Evolutionary conservation across 768 basidiomycete species (phyloP).

Genomic region (Pleurotus pulmonarius): DNA sequence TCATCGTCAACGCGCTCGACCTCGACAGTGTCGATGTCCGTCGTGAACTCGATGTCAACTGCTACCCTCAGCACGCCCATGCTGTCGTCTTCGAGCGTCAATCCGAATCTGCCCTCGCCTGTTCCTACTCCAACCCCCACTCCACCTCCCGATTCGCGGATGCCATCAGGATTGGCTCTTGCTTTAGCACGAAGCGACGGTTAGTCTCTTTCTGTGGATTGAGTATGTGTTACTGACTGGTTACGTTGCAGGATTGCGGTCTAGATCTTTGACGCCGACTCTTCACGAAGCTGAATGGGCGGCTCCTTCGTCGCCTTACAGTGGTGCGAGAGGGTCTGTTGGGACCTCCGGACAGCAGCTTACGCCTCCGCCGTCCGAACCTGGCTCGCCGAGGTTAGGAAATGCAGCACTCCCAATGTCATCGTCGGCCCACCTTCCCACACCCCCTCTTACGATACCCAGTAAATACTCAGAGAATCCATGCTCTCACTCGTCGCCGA

Average conservation of each 20-base stretch:
- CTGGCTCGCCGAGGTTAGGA: neutral
- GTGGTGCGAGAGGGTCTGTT: too few relatives aligned
- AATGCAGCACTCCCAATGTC: neutral
- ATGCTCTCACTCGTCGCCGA: neutral
- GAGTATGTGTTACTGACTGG: neutral
- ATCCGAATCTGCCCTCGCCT: neutral
- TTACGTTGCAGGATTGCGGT: neutral
- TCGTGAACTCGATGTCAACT: neutral
- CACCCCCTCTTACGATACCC: neutral
- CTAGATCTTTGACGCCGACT: neutral
- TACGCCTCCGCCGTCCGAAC: conserved; percentile 6
- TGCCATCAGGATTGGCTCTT: neutral
- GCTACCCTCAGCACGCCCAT: neutral
- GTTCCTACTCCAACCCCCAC: neutral
- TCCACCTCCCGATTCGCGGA: neutral
- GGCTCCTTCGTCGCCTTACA: too few relatives aligned
- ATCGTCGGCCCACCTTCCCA: neutral
- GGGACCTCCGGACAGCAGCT: neutral
- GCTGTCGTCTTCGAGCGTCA: neutral
- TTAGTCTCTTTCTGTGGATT: neutral
- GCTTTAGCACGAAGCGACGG: neutral
- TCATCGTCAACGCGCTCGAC: neutral
- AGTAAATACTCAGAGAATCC: neutral
- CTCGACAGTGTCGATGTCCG: too few relatives aligned
- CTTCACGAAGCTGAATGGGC: neutral